Conservation (phyloP, 2,329 filamentous ascomycete species). For the Anthostomella pinea region DNA sequence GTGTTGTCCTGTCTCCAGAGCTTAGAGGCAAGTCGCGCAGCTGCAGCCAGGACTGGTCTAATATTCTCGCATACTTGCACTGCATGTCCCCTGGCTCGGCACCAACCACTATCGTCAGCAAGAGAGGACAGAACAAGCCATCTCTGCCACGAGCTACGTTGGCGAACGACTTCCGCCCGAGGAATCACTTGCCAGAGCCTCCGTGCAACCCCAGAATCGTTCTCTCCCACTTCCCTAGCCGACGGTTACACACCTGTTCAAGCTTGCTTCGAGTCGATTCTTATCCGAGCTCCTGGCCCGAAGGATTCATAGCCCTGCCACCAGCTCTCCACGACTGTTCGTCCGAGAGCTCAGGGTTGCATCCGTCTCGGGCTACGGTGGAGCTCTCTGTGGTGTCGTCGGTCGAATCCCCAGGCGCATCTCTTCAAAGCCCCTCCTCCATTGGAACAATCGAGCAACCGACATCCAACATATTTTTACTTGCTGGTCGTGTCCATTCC, state of each 20-base stretch:
- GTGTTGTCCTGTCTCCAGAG: constrained; percentile 21
- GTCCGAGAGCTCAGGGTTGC: neutral
- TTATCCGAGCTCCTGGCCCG: neutral
- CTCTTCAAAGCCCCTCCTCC: constrained; percentile 22
- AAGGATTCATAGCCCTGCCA: constrained; percentile 17
- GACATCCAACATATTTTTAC: constrained; percentile 8
- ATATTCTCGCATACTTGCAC: constrained; percentile 11
- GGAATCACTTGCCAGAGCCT: no score
- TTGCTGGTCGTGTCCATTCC: neutral
- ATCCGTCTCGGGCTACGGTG: constrained; percentile 22
- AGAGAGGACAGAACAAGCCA: constrained; percentile 12
- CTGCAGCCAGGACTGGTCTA: constrained; percentile 32
- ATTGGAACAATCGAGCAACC: constrained; percentile 19
- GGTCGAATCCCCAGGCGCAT: constrained; percentile 20
- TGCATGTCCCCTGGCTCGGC: constrained; percentile 18
- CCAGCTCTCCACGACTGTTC: neutral
- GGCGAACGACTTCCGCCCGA: constrained; percentile 10
- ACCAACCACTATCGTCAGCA: constrained; percentile 10
- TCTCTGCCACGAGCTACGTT: constrained; percentile 10
- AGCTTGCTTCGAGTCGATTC: no score
- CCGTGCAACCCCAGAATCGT: constrained; percentile 25
- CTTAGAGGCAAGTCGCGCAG: constrained; percentile 38
- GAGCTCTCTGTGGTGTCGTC: constrained; percentile 14
- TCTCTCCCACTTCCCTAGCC: no score
- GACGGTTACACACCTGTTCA: no score